Evolutionary conservation across 208 protist genomes (phyloP), one percentile per base, ranked within the genome.

Genomic region (Crithidia fasciculata): DNA sequence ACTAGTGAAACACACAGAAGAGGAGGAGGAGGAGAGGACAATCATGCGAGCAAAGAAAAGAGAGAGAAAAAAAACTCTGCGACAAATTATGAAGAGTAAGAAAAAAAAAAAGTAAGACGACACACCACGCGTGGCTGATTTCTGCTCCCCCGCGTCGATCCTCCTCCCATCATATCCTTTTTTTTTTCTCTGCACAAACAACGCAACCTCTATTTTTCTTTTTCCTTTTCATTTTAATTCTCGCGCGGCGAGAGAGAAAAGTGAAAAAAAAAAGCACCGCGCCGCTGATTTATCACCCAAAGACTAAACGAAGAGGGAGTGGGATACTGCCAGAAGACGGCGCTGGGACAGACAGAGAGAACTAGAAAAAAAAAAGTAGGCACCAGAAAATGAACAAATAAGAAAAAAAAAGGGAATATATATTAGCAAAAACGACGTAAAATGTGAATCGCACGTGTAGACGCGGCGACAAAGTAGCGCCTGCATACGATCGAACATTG

Each of bases 1-100:
- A 63, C 4, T 50, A 55, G 6, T 10, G 5, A 18, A 55, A 18
- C 7, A 55, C 50, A 18, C 12, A 18, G 50, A 19, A 55, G 12
- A 18, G 18, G 60, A 76, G 66, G 60, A 76, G 66, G 66, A 64
- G 68, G 68, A 61, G 67, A 28, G 16, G 6, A 49, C 13, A 39
- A 28, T 4, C 55, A 55, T 39, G 40, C 8, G 45, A 56, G 52
- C 15, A 56, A n/a, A 19, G 0, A 19, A 56, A 56, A n/a, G 5
- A 56, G 5, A 56, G 16, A 56, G 52, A 56, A 6, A n/a, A 10
- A 56, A 56, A 56, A 56, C 0, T 8, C 52, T 15, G 8, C 45
- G 13, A 8, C 45, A 50, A n/a, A 16, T 43, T 12, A 37, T 8
- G 47, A 43, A 52, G 50, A 65, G 2, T 18, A 73, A 39, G 55